Conservation (phyloP, 2,329 filamentous ascomycete species). For the Epichloe hybrida region DNA sequence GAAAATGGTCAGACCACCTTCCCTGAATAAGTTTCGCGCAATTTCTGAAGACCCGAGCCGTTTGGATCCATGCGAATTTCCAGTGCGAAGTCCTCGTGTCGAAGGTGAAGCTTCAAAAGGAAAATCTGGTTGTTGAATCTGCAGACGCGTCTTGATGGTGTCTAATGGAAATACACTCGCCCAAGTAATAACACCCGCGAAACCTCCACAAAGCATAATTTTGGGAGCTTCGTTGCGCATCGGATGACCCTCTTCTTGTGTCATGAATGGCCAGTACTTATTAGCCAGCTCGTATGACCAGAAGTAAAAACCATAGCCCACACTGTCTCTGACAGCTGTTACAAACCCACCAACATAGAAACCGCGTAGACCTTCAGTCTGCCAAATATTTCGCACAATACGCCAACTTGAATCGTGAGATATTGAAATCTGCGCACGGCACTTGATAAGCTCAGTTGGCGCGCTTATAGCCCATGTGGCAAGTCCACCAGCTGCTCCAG, state of each 20-base stretch:
- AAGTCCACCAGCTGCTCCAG: slow-evolving; percentile 69
- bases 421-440: slow-evolving; percentile 57
- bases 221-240: slow-evolving; percentile 39
- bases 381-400: slow-evolving; percentile 49
- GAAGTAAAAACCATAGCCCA: slow-evolving; percentile 98
- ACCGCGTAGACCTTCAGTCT: slow-evolving; percentile 46
- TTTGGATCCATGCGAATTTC: neutral
- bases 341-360: slow-evolving; percentile 71
- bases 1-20: slow-evolving; percentile 47
- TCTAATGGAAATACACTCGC: slow-evolving; percentile 82
- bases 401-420: slow-evolving; percentile 42
- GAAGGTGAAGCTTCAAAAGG: neutral
- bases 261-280: slow-evolving; percentile 33
- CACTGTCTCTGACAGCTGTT: slow-evolving; percentile 69
- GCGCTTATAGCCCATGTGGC: slow-evolving; percentile 77
- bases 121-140: slow-evolving; percentile 45
- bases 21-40: slow-evolving; percentile 50
- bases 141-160: slow-evolving; percentile 84
- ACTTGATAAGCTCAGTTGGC: slow-evolving; percentile 85
- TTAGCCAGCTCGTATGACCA: slow-evolving; percentile 78
- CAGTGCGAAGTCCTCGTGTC: neutral
- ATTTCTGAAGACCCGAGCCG: slow-evolving; percentile 46
- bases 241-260: slow-evolving; percentile 9
- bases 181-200: slow-evolving; percentile 84
- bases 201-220: slow-evolving; percentile 67